phyloP scores from a whole-genome alignment of 2,329 filamentous ascomycete genomes.

The Penicillium fuscoglaucum region DNA sequence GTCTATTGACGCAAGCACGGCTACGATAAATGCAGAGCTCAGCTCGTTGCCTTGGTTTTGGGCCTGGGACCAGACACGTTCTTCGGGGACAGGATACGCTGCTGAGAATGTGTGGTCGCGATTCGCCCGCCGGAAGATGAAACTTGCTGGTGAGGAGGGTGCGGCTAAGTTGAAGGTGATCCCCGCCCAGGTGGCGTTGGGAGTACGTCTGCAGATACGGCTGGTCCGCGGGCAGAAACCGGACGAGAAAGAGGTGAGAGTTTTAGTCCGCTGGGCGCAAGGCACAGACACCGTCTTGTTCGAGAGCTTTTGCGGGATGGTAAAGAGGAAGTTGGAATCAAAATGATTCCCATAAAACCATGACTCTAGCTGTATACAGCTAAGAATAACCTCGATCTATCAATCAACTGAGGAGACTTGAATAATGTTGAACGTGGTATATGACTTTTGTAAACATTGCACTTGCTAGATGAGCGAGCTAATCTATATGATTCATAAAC shows the following conservation, averaged over 20 bases:
- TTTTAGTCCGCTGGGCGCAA: constrained; percentile 69
- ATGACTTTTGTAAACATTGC: constrained; percentile 3
- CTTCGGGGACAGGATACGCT: constrained; percentile 63
- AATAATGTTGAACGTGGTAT: constrained; percentile 4
- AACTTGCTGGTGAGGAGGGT: constrained; percentile 21
- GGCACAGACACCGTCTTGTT: constrained; percentile 73
- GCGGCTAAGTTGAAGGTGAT: constrained; percentile 33
- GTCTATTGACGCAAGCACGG: constrained; percentile 35
- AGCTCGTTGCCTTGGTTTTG: constrained; percentile 62
- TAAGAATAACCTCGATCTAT: background rate
- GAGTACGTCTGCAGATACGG: constrained; percentile 58
- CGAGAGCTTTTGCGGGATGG: constrained; percentile 82
- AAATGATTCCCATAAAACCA: background rate
- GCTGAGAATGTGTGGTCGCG: constrained; percentile 74
- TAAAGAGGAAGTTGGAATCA: constrained; percentile 57
- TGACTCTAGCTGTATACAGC: no score
- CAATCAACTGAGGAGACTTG: background rate
- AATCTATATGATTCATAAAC: constrained; percentile 7
- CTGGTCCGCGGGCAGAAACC: constrained; percentile 23
- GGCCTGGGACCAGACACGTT: constrained; percentile 58
- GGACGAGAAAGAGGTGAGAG: constrained; percentile 46
- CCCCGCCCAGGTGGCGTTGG: constrained; percentile 51
- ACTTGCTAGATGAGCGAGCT: background rate
- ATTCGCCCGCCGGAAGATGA: constrained; percentile 64
- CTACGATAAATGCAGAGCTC: constrained; percentile 52